Evolutionary conservation across 768 basidiomycete genomes (phyloP), one percentile per base, ranked within the genome.

Genomic region (Cyclocybe cylindracea): DNA sequence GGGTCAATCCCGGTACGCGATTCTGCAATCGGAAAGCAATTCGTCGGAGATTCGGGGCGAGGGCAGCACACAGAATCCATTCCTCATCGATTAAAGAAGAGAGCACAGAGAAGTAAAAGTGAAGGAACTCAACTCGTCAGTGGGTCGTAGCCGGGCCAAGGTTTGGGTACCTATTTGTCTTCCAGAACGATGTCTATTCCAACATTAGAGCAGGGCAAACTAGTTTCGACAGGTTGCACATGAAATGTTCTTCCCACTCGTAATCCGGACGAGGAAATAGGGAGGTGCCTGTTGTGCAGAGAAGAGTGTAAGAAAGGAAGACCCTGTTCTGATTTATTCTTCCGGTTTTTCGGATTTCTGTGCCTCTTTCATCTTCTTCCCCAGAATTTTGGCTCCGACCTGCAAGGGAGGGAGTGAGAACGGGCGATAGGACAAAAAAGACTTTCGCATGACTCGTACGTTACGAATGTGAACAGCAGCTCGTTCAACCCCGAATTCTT

Each of bases 401-500:
- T 91, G 61, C 53, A 56, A 56, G 59, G 24, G 24, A 55, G 54
- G 57, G 19, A 57, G 19, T 52, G 56, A 59, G 58, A 58, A 53
- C 34, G 56, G 52, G 50, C 24, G 33, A 45, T 38, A 46, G 37
- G 49, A 49, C 47, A 49, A 34, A 51, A 16, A 39, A 45, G 41
- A 47, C 46, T 43, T n/a, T 32, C 40, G 36, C 32, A 41, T 50
- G 36, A 42, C 31, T 52, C 65, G 76, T 62, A 91, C 92, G 68
- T 92, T 93, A 55, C 91, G 83, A 53, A 94, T 85, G 66, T 94
- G 90, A 63, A 89, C 74, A 10, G 80, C 83, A 38, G 92, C 91
- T 39, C 89, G 85, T 61, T 92, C 89, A 44, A 94, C 84, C 18
- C 92, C 92, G 60, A 76, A 77, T 47, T 86, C 78, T 61, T 88